These are phyloP conservation scores for Adansonia madagascariensis DNA, from an alignment of 441 rosid species.

Conservation along the genomic window DNA sequence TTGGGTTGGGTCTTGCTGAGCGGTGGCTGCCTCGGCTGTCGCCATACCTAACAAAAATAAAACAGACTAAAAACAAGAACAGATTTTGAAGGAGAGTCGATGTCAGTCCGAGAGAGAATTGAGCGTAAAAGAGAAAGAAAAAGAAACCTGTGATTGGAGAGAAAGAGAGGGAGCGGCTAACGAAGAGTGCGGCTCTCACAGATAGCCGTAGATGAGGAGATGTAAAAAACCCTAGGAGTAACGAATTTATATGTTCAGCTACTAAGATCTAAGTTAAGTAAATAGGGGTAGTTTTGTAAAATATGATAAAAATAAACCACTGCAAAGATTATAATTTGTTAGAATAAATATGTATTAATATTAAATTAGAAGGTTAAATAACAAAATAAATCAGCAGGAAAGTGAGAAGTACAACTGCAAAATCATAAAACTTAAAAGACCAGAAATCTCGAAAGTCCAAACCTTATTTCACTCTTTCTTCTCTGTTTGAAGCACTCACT, in stretches of 20 bases:
- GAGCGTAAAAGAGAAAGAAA: not conserved
- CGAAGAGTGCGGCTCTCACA: too few relatives aligned
- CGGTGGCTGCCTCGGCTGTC: slow-evolving; percentile 21
- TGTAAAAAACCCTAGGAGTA: not conserved
- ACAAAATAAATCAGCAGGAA: not conserved
- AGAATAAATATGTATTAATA: not conserved
- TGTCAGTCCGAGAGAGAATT: not conserved
- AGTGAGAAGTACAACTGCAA: not conserved
- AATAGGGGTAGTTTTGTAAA: too few relatives aligned
- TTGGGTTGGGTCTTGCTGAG: slow-evolving; percentile 30
- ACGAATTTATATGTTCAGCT: not conserved
- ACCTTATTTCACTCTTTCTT: not conserved
- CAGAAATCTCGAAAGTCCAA: not conserved
- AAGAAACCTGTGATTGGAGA: not conserved
- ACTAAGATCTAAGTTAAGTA: too few relatives aligned
- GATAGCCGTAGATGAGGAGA: not conserved
- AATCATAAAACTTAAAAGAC: not conserved
- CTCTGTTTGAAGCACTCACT: slow-evolving; percentile 55
- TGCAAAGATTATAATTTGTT: too few relatives aligned
- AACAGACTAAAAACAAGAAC: not conserved
- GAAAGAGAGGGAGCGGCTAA: not conserved
- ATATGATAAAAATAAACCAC: too few relatives aligned
- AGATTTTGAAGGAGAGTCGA: not conserved
- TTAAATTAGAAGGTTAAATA: not conserved
- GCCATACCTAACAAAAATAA: slow-evolving; percentile 41